phyloP scores from a whole-genome alignment of 208 protist genomes.

The Acanthamoeba castellanii region DNA sequence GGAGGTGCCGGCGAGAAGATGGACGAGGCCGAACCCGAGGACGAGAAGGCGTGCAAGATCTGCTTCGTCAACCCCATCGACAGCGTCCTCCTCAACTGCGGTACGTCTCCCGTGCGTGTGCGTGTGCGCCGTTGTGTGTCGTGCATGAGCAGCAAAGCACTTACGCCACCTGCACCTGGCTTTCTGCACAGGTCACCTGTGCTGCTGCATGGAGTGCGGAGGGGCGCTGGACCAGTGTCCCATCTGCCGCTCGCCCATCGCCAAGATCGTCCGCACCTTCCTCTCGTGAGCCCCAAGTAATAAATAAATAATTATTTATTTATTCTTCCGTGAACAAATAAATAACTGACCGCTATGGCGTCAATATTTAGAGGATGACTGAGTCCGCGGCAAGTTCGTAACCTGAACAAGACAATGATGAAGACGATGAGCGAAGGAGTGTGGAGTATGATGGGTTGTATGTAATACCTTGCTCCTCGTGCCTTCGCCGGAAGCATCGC shows the following conservation, averaged over 20 bases:
- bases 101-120: neutral
- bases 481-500: neutral
- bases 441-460: neutral
- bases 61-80: constrained; percentile 31
- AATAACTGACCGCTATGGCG: neutral
- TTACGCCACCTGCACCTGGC: too few species aligned
- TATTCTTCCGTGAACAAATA: neutral
- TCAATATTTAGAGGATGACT: neutral
- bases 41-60: constrained; percentile 55
- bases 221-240: constrained; percentile 15
- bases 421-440: neutral
- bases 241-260: constrained; percentile 29
- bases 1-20: neutral
- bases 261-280: constrained; percentile 26
- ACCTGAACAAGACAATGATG: neutral
- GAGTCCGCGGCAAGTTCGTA: constrained; percentile 31
- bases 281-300: neutral
- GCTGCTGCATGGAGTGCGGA: constrained; percentile 47
- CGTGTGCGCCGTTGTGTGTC: neutral
- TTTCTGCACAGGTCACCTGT: neutral
- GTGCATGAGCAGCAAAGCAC: neutral
- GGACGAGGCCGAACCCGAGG: neutral
- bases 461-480: neutral
- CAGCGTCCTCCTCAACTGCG: constrained; percentile 42
- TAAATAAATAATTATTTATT: neutral